phyloP scores from a whole-genome alignment of 2,329 filamentous ascomycete genomes.

The Dactylellina leptospora region DNA sequence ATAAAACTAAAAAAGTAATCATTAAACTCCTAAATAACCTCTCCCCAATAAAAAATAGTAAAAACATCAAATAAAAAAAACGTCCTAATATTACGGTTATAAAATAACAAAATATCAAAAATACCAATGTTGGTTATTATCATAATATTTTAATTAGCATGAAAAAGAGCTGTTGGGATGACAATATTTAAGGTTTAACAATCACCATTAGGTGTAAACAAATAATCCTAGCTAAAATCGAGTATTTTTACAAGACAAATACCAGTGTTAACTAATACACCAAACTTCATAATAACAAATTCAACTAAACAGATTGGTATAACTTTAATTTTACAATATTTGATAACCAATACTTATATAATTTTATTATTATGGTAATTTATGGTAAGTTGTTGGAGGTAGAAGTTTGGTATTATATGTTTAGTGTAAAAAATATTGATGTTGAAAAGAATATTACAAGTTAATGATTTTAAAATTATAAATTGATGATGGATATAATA shows the following conservation, averaged over 20 bases:
- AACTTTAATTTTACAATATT: not conserved
- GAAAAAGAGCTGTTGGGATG: not conserved
- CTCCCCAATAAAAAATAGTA: not conserved
- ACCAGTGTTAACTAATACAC: not conserved
- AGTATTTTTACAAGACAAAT: not conserved
- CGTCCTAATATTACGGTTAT: not conserved
- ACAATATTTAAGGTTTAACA: too few relatives aligned
- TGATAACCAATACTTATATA: not conserved
- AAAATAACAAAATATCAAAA: not conserved
- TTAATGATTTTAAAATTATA: not conserved
- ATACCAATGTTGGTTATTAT: not conserved
- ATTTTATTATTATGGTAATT: not conserved
- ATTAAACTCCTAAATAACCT: not conserved
- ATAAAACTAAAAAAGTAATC: not conserved
- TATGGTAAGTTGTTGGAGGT: not conserved
- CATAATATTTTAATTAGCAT: not conserved
- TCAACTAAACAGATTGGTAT: not conserved
- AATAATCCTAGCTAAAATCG: not conserved
- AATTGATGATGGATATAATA: not conserved
- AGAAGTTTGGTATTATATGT: not conserved
- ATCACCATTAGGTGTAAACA: not conserved
- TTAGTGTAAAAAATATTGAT: not conserved
- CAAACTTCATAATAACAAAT: not conserved
- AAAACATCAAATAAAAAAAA: not conserved
- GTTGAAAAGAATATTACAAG: not conserved